Base-by-base conservation (phyloP, 2,329 filamentous ascomycete species). In the Eutypa lata region DNA sequence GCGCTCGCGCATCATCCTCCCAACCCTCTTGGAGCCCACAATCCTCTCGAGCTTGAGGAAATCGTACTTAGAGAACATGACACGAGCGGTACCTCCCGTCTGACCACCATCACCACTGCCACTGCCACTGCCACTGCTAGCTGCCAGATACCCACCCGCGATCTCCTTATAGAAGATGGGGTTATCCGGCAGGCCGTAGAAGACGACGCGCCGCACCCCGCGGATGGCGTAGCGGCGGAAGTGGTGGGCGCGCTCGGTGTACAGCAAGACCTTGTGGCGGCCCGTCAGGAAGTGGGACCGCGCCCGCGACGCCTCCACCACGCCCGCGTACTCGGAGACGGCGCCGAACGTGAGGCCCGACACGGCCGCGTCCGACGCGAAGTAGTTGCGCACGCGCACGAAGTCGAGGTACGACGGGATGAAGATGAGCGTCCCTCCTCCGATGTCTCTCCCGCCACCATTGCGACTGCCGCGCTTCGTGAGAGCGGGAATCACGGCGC, bases 341-440 rank as follows among this genome's bases (percentile, higher is more conserved):
- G 86, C 84, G 50, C 91, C 92, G 68, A 97, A 95, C 1, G 87
- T 70, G 53, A 87, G 68, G 55, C 64, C 75, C 53, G 74, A 74
- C 24, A 81, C 79, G n/a, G 76, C 72, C 10, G 76, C 62, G 16
- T 86, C 86, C 28, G 86, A 91, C 49, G 91, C 86, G 64, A 99
- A 92, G 73, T 92, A 90, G 74, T 97, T 99, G 50, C 94, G 86
- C 54, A 99, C 81, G 42, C 92, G 88, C 43, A 97, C 88, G 69
- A 97, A 97, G 74, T 99, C 94, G 54, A 97, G 86, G 72, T 97
- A 97, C 0, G 88, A 91, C 0, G 94, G 91, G 48, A 97, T 86
- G 73, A 96, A 97, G 65, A 99, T 79, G 16, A 99, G 76, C 0
- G 89, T 90, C 33, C 94, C 92, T 18, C 13, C 35, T 5, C 35